Base-by-base conservation (phyloP, 2,329 filamentous ascomycete species). In the Dactylellina sp. region DNA sequence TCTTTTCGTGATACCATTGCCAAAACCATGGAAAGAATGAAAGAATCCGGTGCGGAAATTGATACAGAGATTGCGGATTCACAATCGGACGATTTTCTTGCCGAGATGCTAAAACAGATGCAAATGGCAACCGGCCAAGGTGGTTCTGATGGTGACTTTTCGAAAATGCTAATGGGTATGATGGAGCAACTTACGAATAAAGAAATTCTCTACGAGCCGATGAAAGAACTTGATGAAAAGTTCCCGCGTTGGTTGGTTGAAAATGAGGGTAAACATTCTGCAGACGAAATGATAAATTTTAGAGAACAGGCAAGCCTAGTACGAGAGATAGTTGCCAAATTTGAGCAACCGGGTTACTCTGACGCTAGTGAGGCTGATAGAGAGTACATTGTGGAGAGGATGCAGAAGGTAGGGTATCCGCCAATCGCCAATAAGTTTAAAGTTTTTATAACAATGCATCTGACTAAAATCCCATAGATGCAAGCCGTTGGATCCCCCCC, bases 121-220 rank as follows among this genome's bases (percentile, higher is more conserved):
- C 90, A 92, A 79, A 86, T 20, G 85, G 88, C 6, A 86, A 85
- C 22, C 79, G 84, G 70, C 0, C 89, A 87, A 7, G 86, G 84
- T 1, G 85, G 83, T 12, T 84, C 84, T 71, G 92, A 97, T 65
- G 93, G 95, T 78, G 93, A 96, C 78, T 91, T 98, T 79, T 93
- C 92, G 66, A 94, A 96, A 83, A 92, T 98, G 88, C 87, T 99
- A 71, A 88, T 96, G 86, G 91, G 91, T 61, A 97, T 98, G 92
- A 98, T 99, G 94, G 92, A 98, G 83, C 93, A 99, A 81, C 86
- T 99, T 76, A 98, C 95, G 2, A 97, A 96, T 82, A 98, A 97
- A 84, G 95, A 98, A 78, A 97, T 99, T 76, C 83, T 99, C 56
- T 98, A 98, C 80, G 94, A 99, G 83, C 95, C 95, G 1, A 97